Evolutionary conservation across 768 basidiomycete species (phyloP).

Genomic region (Mycena metata): DNA sequence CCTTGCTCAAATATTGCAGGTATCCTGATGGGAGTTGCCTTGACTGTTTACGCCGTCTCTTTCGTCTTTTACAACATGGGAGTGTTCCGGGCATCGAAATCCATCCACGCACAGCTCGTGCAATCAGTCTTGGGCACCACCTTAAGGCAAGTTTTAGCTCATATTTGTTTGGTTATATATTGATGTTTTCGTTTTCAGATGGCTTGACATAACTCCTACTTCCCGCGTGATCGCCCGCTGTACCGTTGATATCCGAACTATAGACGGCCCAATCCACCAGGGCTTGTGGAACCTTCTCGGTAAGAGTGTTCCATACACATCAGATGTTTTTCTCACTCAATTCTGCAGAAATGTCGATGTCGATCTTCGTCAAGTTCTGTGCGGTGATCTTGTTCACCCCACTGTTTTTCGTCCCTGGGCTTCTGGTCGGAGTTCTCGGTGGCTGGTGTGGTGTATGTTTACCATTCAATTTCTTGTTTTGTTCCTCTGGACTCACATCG

Average conservation of each 20-base stretch:
- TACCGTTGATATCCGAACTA: constrained; percentile 61
- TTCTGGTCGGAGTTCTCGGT: constrained; percentile 48
- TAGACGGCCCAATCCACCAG: constrained; percentile 50
- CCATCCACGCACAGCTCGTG: constrained; percentile 57
- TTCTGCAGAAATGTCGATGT: constrained; percentile 34
- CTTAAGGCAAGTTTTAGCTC: constrained; percentile 49
- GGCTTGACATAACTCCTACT: constrained; percentile 39
- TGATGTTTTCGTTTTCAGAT: constrained; percentile 42
- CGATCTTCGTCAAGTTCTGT: constrained; percentile 46
- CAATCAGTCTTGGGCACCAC: constrained; percentile 60
- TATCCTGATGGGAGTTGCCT: constrained; percentile 44
- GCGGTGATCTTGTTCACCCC: constrained; percentile 49
- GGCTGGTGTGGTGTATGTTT: constrained; percentile 44
- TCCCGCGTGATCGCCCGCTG: constrained; percentile 61
- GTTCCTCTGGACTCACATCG: background rate
- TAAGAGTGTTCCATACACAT: constrained; percentile 44
- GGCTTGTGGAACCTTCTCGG: constrained; percentile 39
- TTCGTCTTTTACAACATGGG: constrained; percentile 52
- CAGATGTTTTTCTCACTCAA: constrained; percentile 44
- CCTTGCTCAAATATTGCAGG: constrained; percentile 17
- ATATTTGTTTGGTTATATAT: background rate
- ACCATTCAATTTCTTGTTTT: background rate
- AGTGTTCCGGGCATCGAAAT: constrained; percentile 54
- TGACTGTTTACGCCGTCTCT: constrained; percentile 46
- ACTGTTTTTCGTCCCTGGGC: constrained; percentile 48